Conservation (phyloP, 2,329 filamentous ascomycete genomes). For the Plenodomus tracheiphilus region DNA sequence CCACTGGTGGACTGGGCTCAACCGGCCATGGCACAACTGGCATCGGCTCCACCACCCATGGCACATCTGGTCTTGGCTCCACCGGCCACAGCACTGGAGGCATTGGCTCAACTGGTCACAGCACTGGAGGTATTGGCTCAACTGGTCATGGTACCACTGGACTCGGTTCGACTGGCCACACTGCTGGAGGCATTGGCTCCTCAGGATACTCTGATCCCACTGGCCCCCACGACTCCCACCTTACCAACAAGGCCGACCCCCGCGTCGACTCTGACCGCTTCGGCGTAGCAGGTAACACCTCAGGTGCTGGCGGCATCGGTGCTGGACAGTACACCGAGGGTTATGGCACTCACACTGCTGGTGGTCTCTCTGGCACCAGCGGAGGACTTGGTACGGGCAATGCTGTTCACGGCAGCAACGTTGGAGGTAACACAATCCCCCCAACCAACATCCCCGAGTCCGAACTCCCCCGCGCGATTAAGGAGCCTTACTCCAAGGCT, state of each 20-base stretch:
- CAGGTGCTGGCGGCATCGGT: slow-evolving; percentile 25
- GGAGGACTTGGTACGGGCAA: background rate
- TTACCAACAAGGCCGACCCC: slow-evolving; percentile 37
- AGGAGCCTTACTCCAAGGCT: slow-evolving; percentile 1
- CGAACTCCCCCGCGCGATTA: background rate
- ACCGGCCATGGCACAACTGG: background rate
- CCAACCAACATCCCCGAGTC: background rate
- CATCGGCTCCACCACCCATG: background rate
- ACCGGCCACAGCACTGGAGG: slow-evolving; percentile 3
- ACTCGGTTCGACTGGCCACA: slow-evolving; percentile 6
- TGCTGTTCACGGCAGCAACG: slow-evolving; percentile 5
- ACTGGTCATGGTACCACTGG: slow-evolving; percentile 6
- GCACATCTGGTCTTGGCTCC: slow-evolving; percentile 3
- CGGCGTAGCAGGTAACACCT: slow-evolving; percentile 29
- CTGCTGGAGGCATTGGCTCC: slow-evolving; percentile 3
- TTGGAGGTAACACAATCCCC: background rate
- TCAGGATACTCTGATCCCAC: slow-evolving; percentile 21
- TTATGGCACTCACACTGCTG: background rate
- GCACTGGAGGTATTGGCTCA: slow-evolving; percentile 11
- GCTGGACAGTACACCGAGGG: slow-evolving; percentile 9
- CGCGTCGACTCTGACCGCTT: slow-evolving; percentile 33
- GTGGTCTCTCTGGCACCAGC: slow-evolving; percentile 2
- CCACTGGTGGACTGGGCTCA: background rate
- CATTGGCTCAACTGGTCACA: slow-evolving; percentile 6
- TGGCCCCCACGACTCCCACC: slow-evolving; percentile 33